Evolutionary conservation across 2,329 filamentous ascomycete species (phyloP).

Genomic region (Epichloe sylvatica): DNA sequence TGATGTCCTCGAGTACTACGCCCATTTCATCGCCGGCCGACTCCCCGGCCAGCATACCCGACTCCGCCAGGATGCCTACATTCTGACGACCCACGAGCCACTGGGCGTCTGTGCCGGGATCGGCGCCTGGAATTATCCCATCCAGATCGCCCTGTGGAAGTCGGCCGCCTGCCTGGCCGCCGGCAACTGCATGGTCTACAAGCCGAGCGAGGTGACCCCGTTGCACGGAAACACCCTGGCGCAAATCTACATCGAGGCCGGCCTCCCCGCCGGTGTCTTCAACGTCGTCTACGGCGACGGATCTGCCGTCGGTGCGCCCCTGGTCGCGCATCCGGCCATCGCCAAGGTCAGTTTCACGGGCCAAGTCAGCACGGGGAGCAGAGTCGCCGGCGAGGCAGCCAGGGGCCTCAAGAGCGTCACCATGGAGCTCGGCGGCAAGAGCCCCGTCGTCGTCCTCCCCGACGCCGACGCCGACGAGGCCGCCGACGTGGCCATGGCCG

Average conservation of each 20-base stretch:
- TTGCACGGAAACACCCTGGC: slow-evolving; percentile 68
- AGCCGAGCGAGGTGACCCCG: slow-evolving; percentile 76
- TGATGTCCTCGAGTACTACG: slow-evolving; percentile 78
- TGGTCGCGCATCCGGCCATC: slow-evolving; percentile 58
- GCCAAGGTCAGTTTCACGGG: slow-evolving; percentile 86
- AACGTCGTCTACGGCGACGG: slow-evolving; percentile 75
- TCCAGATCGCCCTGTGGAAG: slow-evolving; percentile 85
- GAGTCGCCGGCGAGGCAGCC: slow-evolving; percentile 63
- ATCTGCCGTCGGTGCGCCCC: slow-evolving; percentile 54
- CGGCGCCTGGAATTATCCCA: slow-evolving; percentile 84
- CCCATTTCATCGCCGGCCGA: slow-evolving; percentile 63
- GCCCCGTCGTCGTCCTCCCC: slow-evolving; percentile 63
- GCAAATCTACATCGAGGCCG: slow-evolving; percentile 63
- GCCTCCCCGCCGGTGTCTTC: slow-evolving; percentile 70
- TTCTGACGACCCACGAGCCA: slow-evolving; percentile 70
- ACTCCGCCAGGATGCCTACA: slow-evolving; percentile 61
- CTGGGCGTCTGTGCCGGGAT: slow-evolving; percentile 77
- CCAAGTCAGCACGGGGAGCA: slow-evolving; percentile 69
- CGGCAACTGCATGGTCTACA: slow-evolving; percentile 84
- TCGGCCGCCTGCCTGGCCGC: slow-evolving; percentile 73
- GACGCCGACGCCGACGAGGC: slow-evolving; percentile 67
- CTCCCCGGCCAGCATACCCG: slow-evolving; percentile 68
- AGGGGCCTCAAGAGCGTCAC: slow-evolving; percentile 80
- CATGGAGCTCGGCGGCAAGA: slow-evolving; percentile 85
- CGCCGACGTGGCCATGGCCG: slow-evolving; percentile 85